phyloP scores from a whole-genome alignment of 2,329 filamentous ascomycete genomes.

The Setomelanomma holmii region DNA sequence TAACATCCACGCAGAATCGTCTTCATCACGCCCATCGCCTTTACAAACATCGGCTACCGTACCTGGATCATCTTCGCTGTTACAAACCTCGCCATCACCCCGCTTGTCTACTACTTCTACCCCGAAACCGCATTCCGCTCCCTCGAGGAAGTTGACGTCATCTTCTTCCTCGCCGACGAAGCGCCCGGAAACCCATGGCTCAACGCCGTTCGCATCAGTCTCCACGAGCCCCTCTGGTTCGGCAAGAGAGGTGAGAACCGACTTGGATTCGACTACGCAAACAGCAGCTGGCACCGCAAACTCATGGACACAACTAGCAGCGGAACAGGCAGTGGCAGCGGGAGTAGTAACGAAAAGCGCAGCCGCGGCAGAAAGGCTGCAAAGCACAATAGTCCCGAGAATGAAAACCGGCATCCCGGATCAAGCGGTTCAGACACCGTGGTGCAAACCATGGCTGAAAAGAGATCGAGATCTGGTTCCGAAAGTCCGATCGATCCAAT shows the following conservation, averaged over 20 bases:
- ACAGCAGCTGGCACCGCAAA: slow-evolving; percentile 35
- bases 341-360: slow-evolving; percentile 14
- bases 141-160: slow-evolving; percentile 73
- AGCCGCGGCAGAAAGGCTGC: neutral
- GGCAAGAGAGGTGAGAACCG: slow-evolving; percentile 60
- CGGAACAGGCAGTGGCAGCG: slow-evolving; percentile 20
- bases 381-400: no score
- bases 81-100: slow-evolving; percentile 60
- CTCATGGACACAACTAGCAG: slow-evolving; percentile 21
- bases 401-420: neutral
- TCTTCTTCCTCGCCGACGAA: slow-evolving; percentile 63
- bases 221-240: slow-evolving; percentile 62
- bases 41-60: slow-evolving; percentile 60
- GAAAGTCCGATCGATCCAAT: slow-evolving; percentile 3
- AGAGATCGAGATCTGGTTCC: neutral
- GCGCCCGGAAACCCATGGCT: slow-evolving; percentile 56
- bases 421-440: slow-evolving; percentile 6
- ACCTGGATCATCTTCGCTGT: slow-evolving; percentile 66
- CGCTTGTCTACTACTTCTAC: slow-evolving; percentile 65
- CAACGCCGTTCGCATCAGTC: slow-evolving; percentile 57
- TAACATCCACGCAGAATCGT: slow-evolving; percentile 63
- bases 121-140: slow-evolving; percentile 63
- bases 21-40: slow-evolving; percentile 68
- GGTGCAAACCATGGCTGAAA: neutral
- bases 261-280: slow-evolving; percentile 58